Evolutionary conservation across 164 flowering plant genomes (phyloP), one percentile per base, ranked within the genome.

Genomic region (Nelumbo lutea): DNA sequence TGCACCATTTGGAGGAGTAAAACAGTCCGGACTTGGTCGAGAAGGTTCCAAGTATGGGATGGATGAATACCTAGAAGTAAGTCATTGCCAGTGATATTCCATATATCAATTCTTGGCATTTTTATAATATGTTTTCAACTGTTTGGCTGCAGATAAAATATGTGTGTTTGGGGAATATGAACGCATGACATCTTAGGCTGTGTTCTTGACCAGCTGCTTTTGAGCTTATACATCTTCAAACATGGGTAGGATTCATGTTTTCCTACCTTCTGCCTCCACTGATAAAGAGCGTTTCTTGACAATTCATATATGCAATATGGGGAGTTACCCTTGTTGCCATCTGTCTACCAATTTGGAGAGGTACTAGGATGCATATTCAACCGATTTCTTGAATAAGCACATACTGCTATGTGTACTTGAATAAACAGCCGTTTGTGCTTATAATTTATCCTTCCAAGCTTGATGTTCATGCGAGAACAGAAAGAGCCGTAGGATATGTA

Each of bases 21-120:
- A 96, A 60, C 91, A 96, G 76, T 92, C 98, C 44, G 99, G 99
- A 69, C 94, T 95, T 70, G 99, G 99, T 55, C 80, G 98, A 64
- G 98, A 90, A 80, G 99, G 98, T 62, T 96, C 98, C 68, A 96
- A 92, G 72, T 96, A 93, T 67, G 98, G 97, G 55, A 84, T 92
- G 74, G 98, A 95, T 73, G 99, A 96, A 65, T 96, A 87, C 70
- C 70, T 89, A 65, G 98, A 96, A 72, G 99, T 89, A 78, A 73
- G 82, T 79, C 27, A 27, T 43, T n/a, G 44, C 56, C 9, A 14
- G n/a, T 38, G 41, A 47, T 69, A 56, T 4, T 3, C 8, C 59
- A 27, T 46, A 42, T n/a, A 0, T 6, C 14, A 11, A 40, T 56
- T 64, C 48, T 48, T 55, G 42, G 59, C 59, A 50, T 62, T 11